phyloP scores from a whole-genome alignment of 1,284 basidiomycete genomes.

The Microbotryomycetes sp. region DNA sequence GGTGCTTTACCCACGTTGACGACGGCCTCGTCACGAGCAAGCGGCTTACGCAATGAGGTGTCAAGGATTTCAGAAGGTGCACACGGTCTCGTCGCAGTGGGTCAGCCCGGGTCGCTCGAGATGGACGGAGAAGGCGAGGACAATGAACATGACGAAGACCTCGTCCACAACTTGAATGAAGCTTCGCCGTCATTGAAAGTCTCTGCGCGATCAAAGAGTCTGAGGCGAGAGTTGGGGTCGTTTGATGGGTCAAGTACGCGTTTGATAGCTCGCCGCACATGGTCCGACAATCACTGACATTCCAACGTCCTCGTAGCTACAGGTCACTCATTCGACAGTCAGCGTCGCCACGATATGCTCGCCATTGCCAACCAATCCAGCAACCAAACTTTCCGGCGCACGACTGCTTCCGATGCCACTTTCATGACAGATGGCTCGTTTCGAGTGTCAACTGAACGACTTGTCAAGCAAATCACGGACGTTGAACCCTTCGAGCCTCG shows the following conservation, averaged over 20 bases:
- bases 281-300: slow-evolving; percentile 11
- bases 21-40: too few species aligned
- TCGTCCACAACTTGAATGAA: background rate
- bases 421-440: slow-evolving; percentile 92
- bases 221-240: background rate
- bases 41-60: slow-evolving; percentile 13
- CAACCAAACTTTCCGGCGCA: slow-evolving; percentile 29
- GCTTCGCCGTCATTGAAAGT: slow-evolving; percentile 41
- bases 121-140: background rate
- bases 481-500: slow-evolving; percentile 89
- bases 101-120: background rate
- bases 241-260: background rate
- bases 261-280: background rate
- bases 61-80: background rate
- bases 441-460: slow-evolving; percentile 77
- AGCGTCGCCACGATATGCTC: slow-evolving; percentile 27
- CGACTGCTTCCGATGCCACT: slow-evolving; percentile 54
- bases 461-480: slow-evolving; percentile 89
- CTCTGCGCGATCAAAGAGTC: slow-evolving; percentile 39
- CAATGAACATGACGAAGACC: background rate
- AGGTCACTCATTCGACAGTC: slow-evolving; percentile 7
- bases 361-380: slow-evolving; percentile 11
- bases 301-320: slow-evolving; percentile 4
- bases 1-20: background rate
- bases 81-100: background rate